Conservation (phyloP, 441 rosid genomes). For the California macrophylla region DNA sequence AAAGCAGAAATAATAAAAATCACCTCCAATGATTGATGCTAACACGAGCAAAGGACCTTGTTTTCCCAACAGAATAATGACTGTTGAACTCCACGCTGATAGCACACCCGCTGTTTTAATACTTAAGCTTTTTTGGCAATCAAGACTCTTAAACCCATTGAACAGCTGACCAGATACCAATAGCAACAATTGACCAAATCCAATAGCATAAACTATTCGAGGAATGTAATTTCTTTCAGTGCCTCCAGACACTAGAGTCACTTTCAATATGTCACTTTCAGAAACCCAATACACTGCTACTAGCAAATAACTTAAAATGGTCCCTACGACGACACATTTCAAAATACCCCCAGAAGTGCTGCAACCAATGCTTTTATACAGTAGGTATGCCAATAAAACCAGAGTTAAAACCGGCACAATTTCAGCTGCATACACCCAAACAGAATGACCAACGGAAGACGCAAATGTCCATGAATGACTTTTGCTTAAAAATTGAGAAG, state of each 20-base stretch:
- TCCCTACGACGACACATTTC: conserved; percentile 41
- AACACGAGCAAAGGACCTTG: conserved; percentile 77
- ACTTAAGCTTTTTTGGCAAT: conserved; percentile 24
- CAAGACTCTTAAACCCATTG: conserved; percentile 12
- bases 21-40: conserved; percentile 66
- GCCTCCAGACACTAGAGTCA: conserved; percentile 33
- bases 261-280: conserved; percentile 39
- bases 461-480: conserved; percentile 74
- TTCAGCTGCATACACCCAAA: conserved; percentile 43
- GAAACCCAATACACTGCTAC: conserved; percentile 60
- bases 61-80: conserved; percentile 65
- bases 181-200: conserved; percentile 48
- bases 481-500: conserved; percentile 61
- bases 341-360: conserved; percentile 29
- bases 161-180: conserved; percentile 31
- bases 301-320: conserved; percentile 53
- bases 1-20: conserved; percentile 12
- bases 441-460: conserved; percentile 40
- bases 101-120: conserved; percentile 40
- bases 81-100: conserved; percentile 72
- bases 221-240: conserved; percentile 47
- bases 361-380: conserved; percentile 26
- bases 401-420: conserved; percentile 48
- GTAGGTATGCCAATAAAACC: conserved; percentile 37
- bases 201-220: conserved; percentile 41